Percentiles rank a stretch among this genome's conserved stretches.
Conservation (phyloP, 2,329 filamentous ascomycete genomes). For the Blastomyces emzantsi region DNA sequence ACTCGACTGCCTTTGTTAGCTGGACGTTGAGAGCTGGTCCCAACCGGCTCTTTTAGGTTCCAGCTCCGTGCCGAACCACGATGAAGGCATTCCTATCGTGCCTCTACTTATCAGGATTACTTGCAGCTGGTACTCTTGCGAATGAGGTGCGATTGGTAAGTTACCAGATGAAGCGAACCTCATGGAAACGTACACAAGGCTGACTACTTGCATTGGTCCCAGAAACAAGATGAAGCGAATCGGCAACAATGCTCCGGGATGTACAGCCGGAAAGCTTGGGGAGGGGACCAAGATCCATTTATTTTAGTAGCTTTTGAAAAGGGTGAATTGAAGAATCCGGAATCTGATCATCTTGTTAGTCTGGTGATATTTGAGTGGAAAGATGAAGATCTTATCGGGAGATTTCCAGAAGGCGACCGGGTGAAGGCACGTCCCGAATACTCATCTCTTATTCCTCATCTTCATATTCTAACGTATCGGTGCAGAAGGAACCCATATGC, state of each 20-base stretch:
- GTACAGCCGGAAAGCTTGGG: slow-evolving; percentile 87
- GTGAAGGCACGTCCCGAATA: slow-evolving; percentile 40
- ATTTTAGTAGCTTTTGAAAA: slow-evolving; percentile 74
- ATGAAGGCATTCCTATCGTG: slow-evolving; percentile 36
- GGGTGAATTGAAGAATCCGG: slow-evolving; percentile 42
- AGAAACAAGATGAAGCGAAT: slow-evolving; percentile 70
- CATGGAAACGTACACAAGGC: background rate
- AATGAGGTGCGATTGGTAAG: slow-evolving; percentile 41
- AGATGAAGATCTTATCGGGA: slow-evolving; percentile 70
- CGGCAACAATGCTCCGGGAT: slow-evolving; percentile 83
- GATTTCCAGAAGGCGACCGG: slow-evolving; percentile 48
- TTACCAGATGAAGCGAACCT: background rate
- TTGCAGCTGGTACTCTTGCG: slow-evolving; percentile 32
- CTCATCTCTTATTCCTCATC: slow-evolving; percentile 13
- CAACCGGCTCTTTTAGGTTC: slow-evolving; percentile 11
- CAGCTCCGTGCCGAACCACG: slow-evolving; percentile 21
- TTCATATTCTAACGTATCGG: slow-evolving; percentile 26
- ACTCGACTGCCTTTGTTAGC: background rate
- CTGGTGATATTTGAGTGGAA: slow-evolving; percentile 91
- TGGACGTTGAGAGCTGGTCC: slow-evolving; percentile 12
- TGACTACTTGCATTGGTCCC: slow-evolving; percentile 10
- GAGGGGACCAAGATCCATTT: slow-evolving; percentile 77
- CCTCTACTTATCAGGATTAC: slow-evolving; percentile 30
- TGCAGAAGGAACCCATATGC: slow-evolving; percentile 63
- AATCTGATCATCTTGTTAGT: slow-evolving; percentile 67